These are phyloP conservation scores for Neofusicoccum cordaticola DNA, from an alignment of 2,329 filamentous ascomycete species.

Conservation along the genomic window DNA sequence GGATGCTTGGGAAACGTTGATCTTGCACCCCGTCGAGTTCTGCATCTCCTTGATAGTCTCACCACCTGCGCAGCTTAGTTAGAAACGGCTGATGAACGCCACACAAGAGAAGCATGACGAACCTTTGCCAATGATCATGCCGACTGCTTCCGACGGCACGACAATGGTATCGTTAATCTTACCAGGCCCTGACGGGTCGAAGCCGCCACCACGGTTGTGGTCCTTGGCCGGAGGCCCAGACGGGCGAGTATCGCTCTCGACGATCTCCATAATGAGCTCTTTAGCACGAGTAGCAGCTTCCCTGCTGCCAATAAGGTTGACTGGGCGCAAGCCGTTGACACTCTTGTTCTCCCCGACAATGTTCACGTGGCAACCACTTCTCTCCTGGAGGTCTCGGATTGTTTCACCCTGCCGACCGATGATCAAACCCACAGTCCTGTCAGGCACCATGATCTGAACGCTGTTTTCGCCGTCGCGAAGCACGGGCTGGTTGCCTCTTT, in stretches of 20 bases:
- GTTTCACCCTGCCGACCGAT: slow-evolving; percentile 93
- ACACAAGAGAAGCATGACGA: slow-evolving; percentile 15
- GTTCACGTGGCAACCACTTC: slow-evolving; percentile 92
- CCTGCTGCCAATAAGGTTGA: slow-evolving; percentile 81
- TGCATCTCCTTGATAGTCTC: slow-evolving; percentile 96
- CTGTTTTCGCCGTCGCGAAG: slow-evolving; percentile 78
- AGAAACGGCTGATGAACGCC: not conserved
- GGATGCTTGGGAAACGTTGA: slow-evolving; percentile 82
- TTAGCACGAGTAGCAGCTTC: slow-evolving; percentile 75
- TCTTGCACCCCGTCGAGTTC: slow-evolving; percentile 82
- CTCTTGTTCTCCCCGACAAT: slow-evolving; percentile 93
- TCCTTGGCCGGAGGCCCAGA: slow-evolving; percentile 36
- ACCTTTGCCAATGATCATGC: slow-evolving; percentile 94
- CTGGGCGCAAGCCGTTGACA: slow-evolving; percentile 81
- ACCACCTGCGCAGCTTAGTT: slow-evolving; percentile 54
- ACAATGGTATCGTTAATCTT: slow-evolving; percentile 80
- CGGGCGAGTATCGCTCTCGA: slow-evolving; percentile 73
- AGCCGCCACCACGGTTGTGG: slow-evolving; percentile 38
- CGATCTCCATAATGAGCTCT: slow-evolving; percentile 88
- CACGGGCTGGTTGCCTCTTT: slow-evolving; percentile 39
- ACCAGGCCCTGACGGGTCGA: slow-evolving; percentile 41
- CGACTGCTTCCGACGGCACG: slow-evolving; percentile 86
- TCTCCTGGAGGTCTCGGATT: slow-evolving; percentile 86
- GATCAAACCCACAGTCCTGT: slow-evolving; percentile 87
- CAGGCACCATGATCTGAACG: slow-evolving; percentile 91